A percentile compares a stretch with the other conserved stretches of the same genome.
These are phyloP conservation scores for Tubosaeta sp. DNA, from an alignment of 768 basidiomycete species.

Conservation along the genomic window DNA sequence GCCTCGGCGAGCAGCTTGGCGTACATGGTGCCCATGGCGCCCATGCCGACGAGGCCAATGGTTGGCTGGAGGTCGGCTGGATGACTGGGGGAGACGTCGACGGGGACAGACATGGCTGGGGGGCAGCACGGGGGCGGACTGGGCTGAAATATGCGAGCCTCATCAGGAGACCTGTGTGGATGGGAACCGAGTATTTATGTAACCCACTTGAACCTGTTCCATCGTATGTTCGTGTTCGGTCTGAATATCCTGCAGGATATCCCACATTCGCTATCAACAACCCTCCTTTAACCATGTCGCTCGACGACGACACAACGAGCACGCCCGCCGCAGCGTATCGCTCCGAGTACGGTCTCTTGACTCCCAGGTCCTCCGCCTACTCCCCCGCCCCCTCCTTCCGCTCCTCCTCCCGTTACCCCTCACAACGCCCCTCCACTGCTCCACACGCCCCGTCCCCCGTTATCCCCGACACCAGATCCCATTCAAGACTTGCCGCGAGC, in stretches of 20 bases:
- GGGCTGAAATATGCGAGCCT: background rate
- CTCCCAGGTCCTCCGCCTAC: slow-evolving; percentile 1
- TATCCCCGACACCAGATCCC: background rate
- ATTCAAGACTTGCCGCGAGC: slow-evolving; percentile 20
- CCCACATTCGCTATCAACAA: slow-evolving; percentile 15
- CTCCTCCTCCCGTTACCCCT: background rate
- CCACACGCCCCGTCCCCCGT: slow-evolving; percentile 6
- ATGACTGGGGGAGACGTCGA: slow-evolving; percentile 29
- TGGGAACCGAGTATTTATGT: background rate
- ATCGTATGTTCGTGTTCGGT: background rate
- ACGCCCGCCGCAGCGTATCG: slow-evolving; percentile 17
- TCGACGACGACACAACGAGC: background rate
- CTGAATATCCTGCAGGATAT: too few relatives aligned
- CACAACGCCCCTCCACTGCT: slow-evolving; percentile 17
- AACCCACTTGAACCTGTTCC: background rate
- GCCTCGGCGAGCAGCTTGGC: slow-evolving; percentile 69
- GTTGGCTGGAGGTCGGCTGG: slow-evolving; percentile 57
- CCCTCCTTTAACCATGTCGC: too few relatives aligned
- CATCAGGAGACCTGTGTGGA: background rate
- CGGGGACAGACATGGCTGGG: slow-evolving; percentile 14
- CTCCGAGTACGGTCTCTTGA: slow-evolving; percentile 16
- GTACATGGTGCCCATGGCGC: slow-evolving; percentile 96
- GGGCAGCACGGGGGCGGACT: background rate
- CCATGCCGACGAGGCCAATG: slow-evolving; percentile 95
- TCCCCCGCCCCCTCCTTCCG: slow-evolving; percentile 14